Evolutionary conservation across 2,329 filamentous ascomycete species (phyloP).

Genomic region (Stachybotrys chlorohalonatus): DNA sequence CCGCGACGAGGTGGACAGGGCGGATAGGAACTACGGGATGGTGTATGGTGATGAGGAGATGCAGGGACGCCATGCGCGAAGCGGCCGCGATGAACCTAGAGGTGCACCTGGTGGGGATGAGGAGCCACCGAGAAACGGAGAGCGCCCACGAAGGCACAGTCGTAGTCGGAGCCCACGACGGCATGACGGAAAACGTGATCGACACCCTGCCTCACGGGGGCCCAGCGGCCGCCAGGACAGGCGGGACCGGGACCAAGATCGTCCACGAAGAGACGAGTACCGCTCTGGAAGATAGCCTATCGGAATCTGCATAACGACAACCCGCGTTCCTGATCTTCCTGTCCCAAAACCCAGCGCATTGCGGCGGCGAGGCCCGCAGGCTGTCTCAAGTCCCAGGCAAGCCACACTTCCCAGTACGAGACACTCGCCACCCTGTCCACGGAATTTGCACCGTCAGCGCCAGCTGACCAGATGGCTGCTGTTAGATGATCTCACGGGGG

Average conservation of each 20-base stretch:
- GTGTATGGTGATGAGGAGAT: constrained; percentile 70
- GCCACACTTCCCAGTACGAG: not conserved
- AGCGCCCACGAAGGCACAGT: constrained; percentile 11
- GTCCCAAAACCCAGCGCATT: not conserved
- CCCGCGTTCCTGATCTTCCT: not conserved
- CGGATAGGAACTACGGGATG: constrained; percentile 58
- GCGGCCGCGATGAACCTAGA: constrained; percentile 16
- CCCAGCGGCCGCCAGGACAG: constrained; percentile 14
- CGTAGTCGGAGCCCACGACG: constrained; percentile 14
- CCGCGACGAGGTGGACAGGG: constrained; percentile 50
- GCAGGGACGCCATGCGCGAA: constrained; percentile 37
- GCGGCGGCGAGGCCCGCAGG: not conserved
- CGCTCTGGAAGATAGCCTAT: constrained; percentile 5
- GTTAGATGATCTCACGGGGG: not conserved
- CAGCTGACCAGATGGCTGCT: not conserved
- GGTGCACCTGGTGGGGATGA: not conserved
- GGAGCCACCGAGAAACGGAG: constrained; percentile 17
- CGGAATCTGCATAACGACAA: not conserved
- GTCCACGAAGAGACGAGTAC: constrained; percentile 8
- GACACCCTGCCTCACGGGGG: constrained; percentile 13
- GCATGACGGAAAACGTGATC: constrained; percentile 10
- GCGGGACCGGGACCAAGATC: constrained; percentile 19
- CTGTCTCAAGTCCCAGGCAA: not conserved
- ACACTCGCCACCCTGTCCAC: not conserved
- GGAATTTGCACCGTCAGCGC: not conserved